Percentiles rank a stretch among this genome's conserved stretches.
These are phyloP conservation scores for Amanita subjunquillea DNA, from an alignment of 768 basidiomycete species.

Conservation along the genomic window DNA sequence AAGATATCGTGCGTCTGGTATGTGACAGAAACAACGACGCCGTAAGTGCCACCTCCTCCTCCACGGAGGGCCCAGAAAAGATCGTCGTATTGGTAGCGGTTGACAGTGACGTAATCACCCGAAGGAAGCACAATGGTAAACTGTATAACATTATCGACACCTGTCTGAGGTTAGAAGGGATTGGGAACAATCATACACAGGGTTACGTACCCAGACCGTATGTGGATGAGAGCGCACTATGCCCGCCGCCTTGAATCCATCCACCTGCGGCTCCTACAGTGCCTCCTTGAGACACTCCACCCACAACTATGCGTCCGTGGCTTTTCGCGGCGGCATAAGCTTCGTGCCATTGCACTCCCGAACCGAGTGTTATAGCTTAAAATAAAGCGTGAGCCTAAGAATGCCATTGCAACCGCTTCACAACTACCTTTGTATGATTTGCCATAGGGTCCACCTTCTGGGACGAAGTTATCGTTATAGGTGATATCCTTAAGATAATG, in stretches of 20 bases:
- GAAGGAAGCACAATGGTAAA: slow-evolving; percentile 33
- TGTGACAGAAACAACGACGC: slow-evolving; percentile 35
- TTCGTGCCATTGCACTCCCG: slow-evolving; percentile 37
- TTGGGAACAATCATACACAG: neutral
- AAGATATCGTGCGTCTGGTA: slow-evolving; percentile 30
- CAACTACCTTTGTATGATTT: neutral
- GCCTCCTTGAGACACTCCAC: slow-evolving; percentile 27
- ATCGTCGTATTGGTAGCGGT: slow-evolving; percentile 28
- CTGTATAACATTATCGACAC: slow-evolving; percentile 37
- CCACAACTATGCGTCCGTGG: slow-evolving; percentile 31
- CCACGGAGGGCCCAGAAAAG: slow-evolving; percentile 35
- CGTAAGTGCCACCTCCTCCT: slow-evolving; percentile 28
- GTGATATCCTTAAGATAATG: slow-evolving; percentile 24
- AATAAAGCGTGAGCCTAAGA: neutral
- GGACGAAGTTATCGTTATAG: slow-evolving; percentile 18
- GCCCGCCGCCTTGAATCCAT: slow-evolving; percentile 36
- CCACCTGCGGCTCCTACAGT: slow-evolving; percentile 39
- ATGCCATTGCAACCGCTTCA: too few relatives aligned
- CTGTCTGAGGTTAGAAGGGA: slow-evolving; percentile 12
- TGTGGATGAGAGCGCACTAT: neutral
- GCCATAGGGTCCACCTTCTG: slow-evolving; percentile 20
- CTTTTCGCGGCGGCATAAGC: slow-evolving; percentile 28
- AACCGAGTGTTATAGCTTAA: slow-evolving; percentile 21
- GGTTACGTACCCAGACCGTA: neutral
- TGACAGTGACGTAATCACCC: slow-evolving; percentile 28